phyloP scores from a whole-genome alignment of 2,329 filamentous ascomycete species.

The Penicillium sp. region DNA sequence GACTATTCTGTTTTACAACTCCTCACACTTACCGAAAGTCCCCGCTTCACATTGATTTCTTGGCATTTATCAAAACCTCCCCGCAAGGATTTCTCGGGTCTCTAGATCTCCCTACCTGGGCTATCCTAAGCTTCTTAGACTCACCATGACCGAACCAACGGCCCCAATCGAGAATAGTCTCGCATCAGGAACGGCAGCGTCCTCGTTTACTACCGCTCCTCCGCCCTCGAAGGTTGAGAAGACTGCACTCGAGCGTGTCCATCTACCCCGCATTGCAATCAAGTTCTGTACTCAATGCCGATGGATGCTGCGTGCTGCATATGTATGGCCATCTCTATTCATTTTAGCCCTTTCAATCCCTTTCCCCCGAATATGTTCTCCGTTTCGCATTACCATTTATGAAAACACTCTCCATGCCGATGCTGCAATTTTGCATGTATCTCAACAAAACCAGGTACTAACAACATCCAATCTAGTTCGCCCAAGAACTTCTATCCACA shows the following conservation, averaged over 20 bases:
- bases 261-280: conserved; percentile 79
- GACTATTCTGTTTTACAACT: background rate
- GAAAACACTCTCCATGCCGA: background rate
- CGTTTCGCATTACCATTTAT: background rate
- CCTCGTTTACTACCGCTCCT: background rate
- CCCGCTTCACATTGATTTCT: background rate
- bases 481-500: conserved; percentile 92
- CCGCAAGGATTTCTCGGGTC: background rate
- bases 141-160: conserved; percentile 27
- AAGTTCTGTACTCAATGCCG: conserved; percentile 92
- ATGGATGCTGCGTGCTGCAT: conserved; percentile 87
- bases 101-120: background rate
- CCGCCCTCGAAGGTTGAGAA: conserved; percentile 10
- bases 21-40: background rate
- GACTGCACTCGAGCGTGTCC: conserved; percentile 32
- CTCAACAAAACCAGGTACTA: background rate
- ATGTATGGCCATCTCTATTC: conserved; percentile 61
- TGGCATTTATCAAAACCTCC: too few relatives aligned
- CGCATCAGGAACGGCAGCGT: conserved; percentile 10
- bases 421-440: background rate
- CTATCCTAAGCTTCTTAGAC: background rate
- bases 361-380: background rate
- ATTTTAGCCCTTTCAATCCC: background rate
- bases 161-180: conserved; percentile 22
- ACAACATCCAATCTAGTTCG: conserved; percentile 65